A percentile compares a stretch with the other conserved stretches of the same genome.
phyloP scores from a whole-genome alignment of 2,329 filamentous ascomycete genomes.

The Fusarium pininemorale region DNA sequence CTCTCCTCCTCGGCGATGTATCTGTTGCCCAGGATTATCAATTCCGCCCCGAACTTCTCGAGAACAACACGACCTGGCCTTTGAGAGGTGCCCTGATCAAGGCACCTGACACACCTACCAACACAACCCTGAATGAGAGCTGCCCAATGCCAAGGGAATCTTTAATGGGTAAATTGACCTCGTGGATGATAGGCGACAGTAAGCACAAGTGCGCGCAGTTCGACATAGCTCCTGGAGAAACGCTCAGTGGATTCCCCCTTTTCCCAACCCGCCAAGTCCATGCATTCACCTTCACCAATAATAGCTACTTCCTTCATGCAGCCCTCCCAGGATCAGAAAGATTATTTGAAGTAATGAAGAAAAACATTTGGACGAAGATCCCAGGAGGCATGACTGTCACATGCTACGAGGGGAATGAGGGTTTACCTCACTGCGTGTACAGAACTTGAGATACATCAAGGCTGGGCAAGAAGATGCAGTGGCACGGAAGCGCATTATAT shows the following conservation, averaged over 20 bases:
- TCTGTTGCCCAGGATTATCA: neutral
- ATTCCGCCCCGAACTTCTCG: neutral
- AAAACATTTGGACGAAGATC: neutral
- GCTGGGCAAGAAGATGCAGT: neutral
- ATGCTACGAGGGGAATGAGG: neutral
- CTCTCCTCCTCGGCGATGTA: neutral
- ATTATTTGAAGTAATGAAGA: no score
- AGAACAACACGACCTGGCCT: conserved; percentile 5
- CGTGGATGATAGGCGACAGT: neutral
- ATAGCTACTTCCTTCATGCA: neutral
- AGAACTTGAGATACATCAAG: neutral
- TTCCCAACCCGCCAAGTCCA: neutral
- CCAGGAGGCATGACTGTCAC: neutral
- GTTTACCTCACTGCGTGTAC: neutral
- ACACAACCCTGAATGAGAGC: no score
- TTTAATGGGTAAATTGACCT: rapidly evolving
- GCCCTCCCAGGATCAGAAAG: no score
- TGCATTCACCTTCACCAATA: neutral
- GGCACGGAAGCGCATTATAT: neutral
- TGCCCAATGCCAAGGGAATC: neutral
- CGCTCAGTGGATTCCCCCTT: neutral
- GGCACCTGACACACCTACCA: neutral
- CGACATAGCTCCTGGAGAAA: neutral
- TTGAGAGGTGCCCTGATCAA: neutral
- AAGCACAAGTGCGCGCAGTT: neutral